Conservation (phyloP, 106 monocot genomes). For the Gastrodia elata region DNA sequence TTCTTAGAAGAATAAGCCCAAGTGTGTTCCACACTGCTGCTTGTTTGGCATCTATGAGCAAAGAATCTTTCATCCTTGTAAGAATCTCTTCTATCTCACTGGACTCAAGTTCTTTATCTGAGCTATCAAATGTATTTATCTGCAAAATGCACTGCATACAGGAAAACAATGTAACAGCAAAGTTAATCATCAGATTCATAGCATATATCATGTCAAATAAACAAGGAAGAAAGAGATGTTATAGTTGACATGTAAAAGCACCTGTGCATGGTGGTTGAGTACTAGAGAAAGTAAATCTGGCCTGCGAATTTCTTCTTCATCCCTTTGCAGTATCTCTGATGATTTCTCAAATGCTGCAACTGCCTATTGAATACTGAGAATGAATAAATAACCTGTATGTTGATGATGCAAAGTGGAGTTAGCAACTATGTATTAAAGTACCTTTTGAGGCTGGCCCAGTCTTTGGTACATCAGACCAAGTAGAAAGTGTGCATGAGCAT, state of each 20-base stretch:
- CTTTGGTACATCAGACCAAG: slow-evolving; percentile 96
- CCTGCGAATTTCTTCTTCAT: slow-evolving; percentile 79
- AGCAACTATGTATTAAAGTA: slow-evolving; percentile 11
- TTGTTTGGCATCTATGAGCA: slow-evolving; percentile 67
- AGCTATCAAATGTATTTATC: slow-evolving; percentile 42
- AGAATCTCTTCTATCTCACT: slow-evolving; percentile 72
- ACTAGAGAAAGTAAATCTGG: slow-evolving; percentile 88
- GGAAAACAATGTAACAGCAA: not conserved
- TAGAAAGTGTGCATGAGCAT: slow-evolving; percentile 89
- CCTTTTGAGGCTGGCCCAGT: slow-evolving; percentile 94
- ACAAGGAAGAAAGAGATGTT: not conserved
- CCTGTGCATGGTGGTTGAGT: slow-evolving; percentile 91
- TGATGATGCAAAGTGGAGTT: not conserved
- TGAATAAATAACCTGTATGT: slow-evolving; percentile 6
- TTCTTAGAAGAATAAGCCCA: slow-evolving; percentile 80
- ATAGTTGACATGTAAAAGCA: slow-evolving; percentile 12
- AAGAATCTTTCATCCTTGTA: slow-evolving; percentile 56
- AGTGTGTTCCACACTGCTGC: slow-evolving; percentile 94
- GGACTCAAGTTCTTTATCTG: slow-evolving; percentile 69
- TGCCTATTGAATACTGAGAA: slow-evolving; percentile 38
- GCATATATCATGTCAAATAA: not conserved
- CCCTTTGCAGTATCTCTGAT: slow-evolving; percentile 65
- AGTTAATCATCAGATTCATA: not conserved
- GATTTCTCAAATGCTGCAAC: slow-evolving; percentile 78
- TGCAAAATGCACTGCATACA: slow-evolving; percentile 73